Evolutionary conservation across 257 asterid genomes (phyloP), one percentile per base, ranked within the genome.

Genomic region (Nicotiana obtusifolia): DNA sequence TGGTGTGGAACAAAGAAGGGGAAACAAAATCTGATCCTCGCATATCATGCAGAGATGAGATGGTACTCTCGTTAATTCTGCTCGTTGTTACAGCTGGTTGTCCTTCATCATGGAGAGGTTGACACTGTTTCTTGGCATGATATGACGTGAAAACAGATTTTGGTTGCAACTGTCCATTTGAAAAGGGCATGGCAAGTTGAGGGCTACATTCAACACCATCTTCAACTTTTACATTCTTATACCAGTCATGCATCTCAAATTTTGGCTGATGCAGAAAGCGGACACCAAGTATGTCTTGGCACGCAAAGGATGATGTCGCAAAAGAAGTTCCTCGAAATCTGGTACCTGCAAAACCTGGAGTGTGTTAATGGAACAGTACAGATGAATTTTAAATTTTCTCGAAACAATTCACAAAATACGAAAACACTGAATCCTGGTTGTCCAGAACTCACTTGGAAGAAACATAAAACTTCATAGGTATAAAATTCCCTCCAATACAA

Each of bases 281-380:
- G 33, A 79, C 44, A 0, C 85, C 86, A 61, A 85, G 87, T 78
- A 85, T 75, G 47, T 85, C 87, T 78, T 79, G 88, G 85, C 88
- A 79, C 1, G 82, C 81, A 67, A 85, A 83, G 22, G 90, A 83
- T 9, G 90, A 75, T 8, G 84, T 52, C 22, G 83, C 82, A 69
- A 77, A 82, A 49, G 89, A 76, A 49, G 83, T 68, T 77, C 86
- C 88, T 10, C 44, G 81, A 19, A 80, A 67, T 9, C 82, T 84
- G 7, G 85, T 76, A 57, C 87, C 85, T 84, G 85, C 57, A 37
- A 75, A 75, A 24, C 80, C 41, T 49, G 62, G 80, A 75, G 44
- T 16, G 62, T 49, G 80, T 75, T 49, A 49, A 9, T 75, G 62
- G 26, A 47, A 47, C 22, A 6, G 0, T 14, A 24, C 37, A 22